Conservation (phyloP, 2,329 filamentous ascomycete species). For the Aulographum hederae region DNA sequence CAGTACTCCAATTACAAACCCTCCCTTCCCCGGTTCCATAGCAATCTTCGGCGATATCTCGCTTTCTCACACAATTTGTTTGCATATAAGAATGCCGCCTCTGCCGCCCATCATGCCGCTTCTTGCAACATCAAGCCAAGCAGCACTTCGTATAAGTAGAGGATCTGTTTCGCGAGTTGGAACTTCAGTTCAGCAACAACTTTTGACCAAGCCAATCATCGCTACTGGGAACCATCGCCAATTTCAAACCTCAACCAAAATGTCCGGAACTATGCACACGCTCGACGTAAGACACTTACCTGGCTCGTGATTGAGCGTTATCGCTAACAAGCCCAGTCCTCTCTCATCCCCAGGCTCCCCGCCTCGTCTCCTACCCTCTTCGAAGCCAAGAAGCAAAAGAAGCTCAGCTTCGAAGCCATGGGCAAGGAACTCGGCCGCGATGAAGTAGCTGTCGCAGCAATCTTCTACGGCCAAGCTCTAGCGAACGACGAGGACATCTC, state of each 20-base stretch:
- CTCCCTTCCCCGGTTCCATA: no score
- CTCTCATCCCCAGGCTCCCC: slow-evolving; percentile 51
- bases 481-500: slow-evolving; percentile 52
- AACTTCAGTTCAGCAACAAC: no score
- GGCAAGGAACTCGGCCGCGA: slow-evolving; percentile 54
- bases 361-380: slow-evolving; percentile 57
- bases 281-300: neutral
- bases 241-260: neutral
- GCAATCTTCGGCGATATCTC: no score
- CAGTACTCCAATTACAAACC: no score
- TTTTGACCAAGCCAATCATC: no score
- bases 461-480: slow-evolving; percentile 79
- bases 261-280: neutral
- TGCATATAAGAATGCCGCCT: no score
- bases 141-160: no score
- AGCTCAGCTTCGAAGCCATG: slow-evolving; percentile 65
- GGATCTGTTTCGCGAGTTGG: no score
- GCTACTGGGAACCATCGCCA: no score
- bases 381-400: slow-evolving; percentile 57
- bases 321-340: slow-evolving; percentile 29
- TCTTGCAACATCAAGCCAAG: no score
- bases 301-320: neutral
- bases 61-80: no score
- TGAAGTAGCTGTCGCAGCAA: slow-evolving; percentile 68
- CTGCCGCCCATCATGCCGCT: no score